These are phyloP conservation scores for Rostrohypoxylon terebratum DNA, from an alignment of 495 filamentous ascomycete species.

Conservation along the genomic window DNA sequence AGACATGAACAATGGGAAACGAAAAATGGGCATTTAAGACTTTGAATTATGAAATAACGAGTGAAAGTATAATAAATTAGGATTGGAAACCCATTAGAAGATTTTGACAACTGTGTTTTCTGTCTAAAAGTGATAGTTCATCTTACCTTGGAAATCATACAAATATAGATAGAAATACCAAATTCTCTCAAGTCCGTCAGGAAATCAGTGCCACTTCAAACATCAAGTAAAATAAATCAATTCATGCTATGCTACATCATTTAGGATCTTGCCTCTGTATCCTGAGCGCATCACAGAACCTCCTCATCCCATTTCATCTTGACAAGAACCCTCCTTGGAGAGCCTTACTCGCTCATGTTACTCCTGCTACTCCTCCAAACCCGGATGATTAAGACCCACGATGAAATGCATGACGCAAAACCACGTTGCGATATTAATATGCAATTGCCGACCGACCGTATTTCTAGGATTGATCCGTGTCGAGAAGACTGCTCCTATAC, in stretches of 20 bases:
- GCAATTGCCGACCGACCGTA: not conserved
- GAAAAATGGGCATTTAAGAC: not conserved
- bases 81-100: not conserved
- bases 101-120: not conserved
- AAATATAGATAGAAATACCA: no score
- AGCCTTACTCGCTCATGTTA: no score
- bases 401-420: not conserved
- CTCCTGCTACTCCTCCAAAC: not conserved
- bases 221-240: not conserved
- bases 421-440: not conserved
- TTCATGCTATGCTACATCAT: not conserved
- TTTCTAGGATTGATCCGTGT: constrained; percentile 10
- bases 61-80: not conserved
- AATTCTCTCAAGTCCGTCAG: no score
- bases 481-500: constrained; percentile 68
- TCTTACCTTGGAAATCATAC: no score
- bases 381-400: not conserved
- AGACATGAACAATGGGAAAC: not conserved
- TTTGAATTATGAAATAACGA: not conserved
- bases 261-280: not conserved
- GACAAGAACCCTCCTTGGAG: not conserved
- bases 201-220: no score
- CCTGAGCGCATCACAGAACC: not conserved
- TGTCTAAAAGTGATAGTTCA: no score
- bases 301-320: not conserved